Base-by-base conservation (phyloP, 805 yeast species). In the Sugiyamaella qingdaonensis region DNA sequence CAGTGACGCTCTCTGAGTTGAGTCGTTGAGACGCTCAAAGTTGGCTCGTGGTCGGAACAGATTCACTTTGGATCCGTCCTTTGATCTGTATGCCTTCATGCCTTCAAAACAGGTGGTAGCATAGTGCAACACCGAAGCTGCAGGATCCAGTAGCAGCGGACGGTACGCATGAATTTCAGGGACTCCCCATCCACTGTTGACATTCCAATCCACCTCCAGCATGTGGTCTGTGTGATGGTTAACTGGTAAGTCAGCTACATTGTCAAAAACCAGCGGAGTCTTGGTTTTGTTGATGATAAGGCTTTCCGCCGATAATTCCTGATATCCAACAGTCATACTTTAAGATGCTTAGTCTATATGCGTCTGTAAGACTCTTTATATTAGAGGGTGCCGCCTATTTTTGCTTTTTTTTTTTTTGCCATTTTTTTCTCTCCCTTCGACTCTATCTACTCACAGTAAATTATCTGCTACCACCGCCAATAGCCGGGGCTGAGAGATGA, bases 51-150 rank as follows among this genome's bases (percentile, higher is more conserved):
- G 73, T 61, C 82, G 68, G 68, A 78, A 78, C 27, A 65, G 41
- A 9, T 57, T 35, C 18, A 63, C 58, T 14, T 44, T 29, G 48
- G 52, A 41, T 27, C 63, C 63, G 46, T 57, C 57, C 24, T 29
- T 37, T 31, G 57, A 49, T 37, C 51, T 73, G 76, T 87, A 88
- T 10, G 95, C 95, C 74, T 88, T 88, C 73, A 88, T 74, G 61
- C 96, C 96, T 73, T 88, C 96, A 60, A 88, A 88, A 48, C 86
- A 76, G 68, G 86, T 91, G 61, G 86, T 86, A 10, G 89, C 86
- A 62, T 88, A 88, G 73, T 88, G 96, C 73, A 88, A 81, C 35
- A 86, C 95, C 69, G 85, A 79, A 10, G 89, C 70, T 24, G 90
- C 79, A 35, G 96, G 96, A 63, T 86, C 94, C 49, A 88, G 64